phyloP scores from a whole-genome alignment of 352 stramenopile species.

The Phytophthora nicotianae region DNA sequence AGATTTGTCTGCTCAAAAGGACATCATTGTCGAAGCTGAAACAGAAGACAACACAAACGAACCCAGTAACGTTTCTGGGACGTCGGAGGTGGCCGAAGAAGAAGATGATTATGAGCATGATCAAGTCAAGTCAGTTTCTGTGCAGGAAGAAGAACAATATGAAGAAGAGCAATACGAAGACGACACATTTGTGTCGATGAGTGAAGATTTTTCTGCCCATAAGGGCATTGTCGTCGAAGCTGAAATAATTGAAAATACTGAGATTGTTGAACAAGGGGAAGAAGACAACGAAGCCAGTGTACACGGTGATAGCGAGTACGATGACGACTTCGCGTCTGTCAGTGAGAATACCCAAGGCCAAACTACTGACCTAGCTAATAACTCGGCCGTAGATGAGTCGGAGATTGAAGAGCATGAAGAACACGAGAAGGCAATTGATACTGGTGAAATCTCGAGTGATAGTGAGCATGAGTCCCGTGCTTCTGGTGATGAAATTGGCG shows the following conservation, averaged over 20 bases:
- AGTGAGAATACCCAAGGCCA: conserved; percentile 17
- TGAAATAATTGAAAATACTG: conserved; percentile 14
- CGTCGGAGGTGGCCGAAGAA: conserved; percentile 12
- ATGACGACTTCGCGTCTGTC: conserved; percentile 51
- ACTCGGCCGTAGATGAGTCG: not conserved
- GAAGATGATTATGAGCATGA: conserved; percentile 12
- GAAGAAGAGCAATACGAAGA: conserved; percentile 41
- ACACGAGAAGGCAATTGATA: not conserved
- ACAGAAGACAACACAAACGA: not conserved
- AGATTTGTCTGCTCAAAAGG: conserved; percentile 1
- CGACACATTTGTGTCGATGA: conserved; percentile 51
- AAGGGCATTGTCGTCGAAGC: not conserved
- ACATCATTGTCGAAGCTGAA: not conserved
- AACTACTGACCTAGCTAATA: conserved; percentile 1
- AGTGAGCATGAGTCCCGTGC: not conserved
- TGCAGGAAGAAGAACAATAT: too few relatives aligned
- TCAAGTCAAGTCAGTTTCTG: conserved; percentile 1
- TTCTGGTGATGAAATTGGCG: conserved; percentile 1
- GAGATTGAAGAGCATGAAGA: conserved; percentile 16
- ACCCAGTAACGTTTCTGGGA: not conserved
- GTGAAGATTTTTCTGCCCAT: conserved; percentile 6
- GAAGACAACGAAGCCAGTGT: conserved; percentile 2
- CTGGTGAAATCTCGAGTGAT: conserved; percentile 10
- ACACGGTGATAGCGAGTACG: conserved; percentile 29
- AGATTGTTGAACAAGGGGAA: conserved; percentile 1